Conservation (phyloP, 2,329 filamentous ascomycete genomes). For the Dendryphion nanum region DNA sequence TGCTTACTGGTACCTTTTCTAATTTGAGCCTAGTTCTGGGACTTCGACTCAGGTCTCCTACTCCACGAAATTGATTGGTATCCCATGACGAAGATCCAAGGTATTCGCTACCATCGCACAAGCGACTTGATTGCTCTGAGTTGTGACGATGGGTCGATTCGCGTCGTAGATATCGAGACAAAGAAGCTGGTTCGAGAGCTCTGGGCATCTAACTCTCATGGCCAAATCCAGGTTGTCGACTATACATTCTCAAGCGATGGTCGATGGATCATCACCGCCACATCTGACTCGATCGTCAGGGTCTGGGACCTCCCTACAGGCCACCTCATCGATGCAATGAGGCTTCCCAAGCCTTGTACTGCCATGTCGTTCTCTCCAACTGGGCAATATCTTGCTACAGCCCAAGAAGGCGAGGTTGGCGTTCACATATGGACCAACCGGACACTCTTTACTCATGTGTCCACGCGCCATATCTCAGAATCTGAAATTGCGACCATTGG, state of each 20-base stretch:
- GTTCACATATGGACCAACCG: conserved; percentile 97
- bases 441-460: conserved; percentile 82
- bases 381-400: conserved; percentile 91
- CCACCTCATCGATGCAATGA: conserved; percentile 90
- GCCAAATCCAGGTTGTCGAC: conserved; percentile 36
- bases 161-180: conserved; percentile 87
- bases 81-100: conserved; percentile 71
- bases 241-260: conserved; percentile 81
- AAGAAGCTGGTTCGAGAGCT: conserved; percentile 90
- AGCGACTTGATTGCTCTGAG: conserved; percentile 86
- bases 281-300: conserved; percentile 74
- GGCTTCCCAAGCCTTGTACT: conserved; percentile 73
- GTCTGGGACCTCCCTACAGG: conserved; percentile 96
- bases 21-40: conserved; percentile 69
- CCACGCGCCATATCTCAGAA: conserved; percentile 81
- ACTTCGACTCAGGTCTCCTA: conserved; percentile 80
- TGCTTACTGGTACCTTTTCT: neutral
- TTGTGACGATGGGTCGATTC: conserved; percentile 84
- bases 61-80: conserved; percentile 82
- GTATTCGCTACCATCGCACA: conserved; percentile 74
- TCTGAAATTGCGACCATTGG: conserved; percentile 65
- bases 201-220: conserved; percentile 61
- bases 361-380: conserved; percentile 84
- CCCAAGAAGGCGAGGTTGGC: conserved; percentile 76
- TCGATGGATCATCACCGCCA: conserved; percentile 87